Evolutionary conservation across 768 basidiomycete species (phyloP).

Genomic region (Hemileccinum impolitum): DNA sequence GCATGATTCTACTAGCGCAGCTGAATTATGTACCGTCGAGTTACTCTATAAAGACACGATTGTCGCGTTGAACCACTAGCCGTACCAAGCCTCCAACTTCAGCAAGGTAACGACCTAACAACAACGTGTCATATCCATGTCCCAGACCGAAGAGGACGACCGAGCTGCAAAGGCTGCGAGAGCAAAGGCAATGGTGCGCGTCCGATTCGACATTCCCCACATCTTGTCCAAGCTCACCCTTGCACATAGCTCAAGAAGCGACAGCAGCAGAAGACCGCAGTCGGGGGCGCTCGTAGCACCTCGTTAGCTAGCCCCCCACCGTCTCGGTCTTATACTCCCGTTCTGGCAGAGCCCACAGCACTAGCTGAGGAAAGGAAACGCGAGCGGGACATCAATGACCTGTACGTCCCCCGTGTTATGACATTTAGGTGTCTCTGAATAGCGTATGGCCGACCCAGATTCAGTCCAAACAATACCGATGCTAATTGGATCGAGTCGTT

Average conservation of each 20-base stretch:
- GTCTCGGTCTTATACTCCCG: conserved; percentile 52
- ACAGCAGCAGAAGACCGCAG: conserved; percentile 61
- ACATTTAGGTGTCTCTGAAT: not conserved
- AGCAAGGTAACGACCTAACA: not conserved
- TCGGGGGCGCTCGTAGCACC: conserved; percentile 33
- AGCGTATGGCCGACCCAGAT: conserved; percentile 31
- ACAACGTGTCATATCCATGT: conserved; percentile 16
- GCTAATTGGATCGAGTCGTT: conserved; percentile 62
- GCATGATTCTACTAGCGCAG: not conserved
- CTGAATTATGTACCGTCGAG: not conserved
- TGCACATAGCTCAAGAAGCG: conserved; percentile 70
- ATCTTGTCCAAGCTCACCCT: conserved; percentile 1
- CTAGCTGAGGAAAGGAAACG: conserved; percentile 39
- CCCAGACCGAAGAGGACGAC: conserved; percentile 67
- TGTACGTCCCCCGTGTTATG: conserved; percentile 46
- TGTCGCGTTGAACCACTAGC: not conserved
- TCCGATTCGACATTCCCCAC: not conserved
- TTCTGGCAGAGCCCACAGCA: conserved; percentile 37
- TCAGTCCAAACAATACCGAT: conserved; percentile 42
- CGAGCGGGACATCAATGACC: conserved; percentile 51
- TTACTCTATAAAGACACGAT: conserved; percentile 2
- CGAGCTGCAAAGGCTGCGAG: conserved; percentile 80
- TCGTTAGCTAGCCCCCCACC: conserved; percentile 43
- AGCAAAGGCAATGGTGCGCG: conserved; percentile 74
- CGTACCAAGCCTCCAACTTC: not conserved